Percentiles rank a stretch among this genome's conserved stretches.
Evolutionary conservation across 2,329 filamentous ascomycete genomes (phyloP).

Genomic region (Fusarium anguioides): DNA sequence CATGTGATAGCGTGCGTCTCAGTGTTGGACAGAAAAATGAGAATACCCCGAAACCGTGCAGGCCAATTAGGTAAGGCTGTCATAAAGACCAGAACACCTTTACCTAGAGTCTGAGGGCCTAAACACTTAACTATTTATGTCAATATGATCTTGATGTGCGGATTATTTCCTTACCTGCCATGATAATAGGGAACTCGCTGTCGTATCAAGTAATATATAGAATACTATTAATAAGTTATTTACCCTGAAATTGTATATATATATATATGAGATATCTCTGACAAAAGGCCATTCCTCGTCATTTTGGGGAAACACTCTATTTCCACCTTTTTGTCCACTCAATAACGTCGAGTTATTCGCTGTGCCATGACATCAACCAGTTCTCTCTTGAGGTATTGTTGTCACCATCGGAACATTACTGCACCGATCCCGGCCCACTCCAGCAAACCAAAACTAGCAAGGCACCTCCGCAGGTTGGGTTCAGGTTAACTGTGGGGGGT

Average conservation of each 20-base stretch:
- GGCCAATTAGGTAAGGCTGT: too few relatives aligned
- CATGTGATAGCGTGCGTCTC: slow-evolving; percentile 27
- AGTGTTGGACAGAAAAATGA: background rate
- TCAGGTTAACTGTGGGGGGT: slow-evolving; percentile 30
- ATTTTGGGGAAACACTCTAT: background rate
- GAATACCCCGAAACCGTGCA: background rate
- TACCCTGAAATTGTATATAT: background rate
- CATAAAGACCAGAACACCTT: too few relatives aligned
- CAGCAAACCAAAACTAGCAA: background rate
- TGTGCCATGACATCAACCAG: slow-evolving; percentile 40
- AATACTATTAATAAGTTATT: background rate
- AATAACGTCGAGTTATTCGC: background rate
- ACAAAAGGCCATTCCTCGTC: background rate
- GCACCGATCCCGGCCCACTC: slow-evolving; percentile 1
- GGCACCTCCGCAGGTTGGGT: slow-evolving; percentile 10
- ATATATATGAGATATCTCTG: background rate
- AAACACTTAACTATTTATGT: too few relatives aligned
- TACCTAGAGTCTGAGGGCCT: too few relatives aligned
- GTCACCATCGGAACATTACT: slow-evolving; percentile 26
- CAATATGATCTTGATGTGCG: too few relatives aligned
- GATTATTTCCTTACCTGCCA: too few relatives aligned
- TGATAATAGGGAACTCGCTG: background rate
- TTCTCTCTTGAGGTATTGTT: slow-evolving; percentile 29
- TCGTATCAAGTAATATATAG: background rate
- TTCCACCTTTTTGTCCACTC: background rate